Base-by-base conservation (phyloP, 2,329 filamentous ascomycete genomes). In the Xylariales sp. region DNA sequence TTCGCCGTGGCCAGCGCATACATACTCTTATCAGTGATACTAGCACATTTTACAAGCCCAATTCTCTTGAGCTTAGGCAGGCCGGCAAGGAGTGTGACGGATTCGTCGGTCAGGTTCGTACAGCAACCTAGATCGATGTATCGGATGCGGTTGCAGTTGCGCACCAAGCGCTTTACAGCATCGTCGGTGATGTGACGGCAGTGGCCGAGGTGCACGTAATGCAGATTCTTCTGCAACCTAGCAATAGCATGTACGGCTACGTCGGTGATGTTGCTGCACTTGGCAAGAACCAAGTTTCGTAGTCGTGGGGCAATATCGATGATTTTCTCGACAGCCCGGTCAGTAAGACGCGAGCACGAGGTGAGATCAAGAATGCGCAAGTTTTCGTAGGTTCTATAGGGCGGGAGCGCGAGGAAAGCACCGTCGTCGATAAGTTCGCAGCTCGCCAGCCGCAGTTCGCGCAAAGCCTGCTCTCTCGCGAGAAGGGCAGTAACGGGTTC, bases 61-160 rank as follows among this genome's bases (percentile, higher is more conserved):
- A 99, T 97, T 45, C 96, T 87, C 83, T 97, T 94, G 61, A 99
- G 84, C 80, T 99, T 99, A 3, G 96, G 96, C 5, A 99, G 86
- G 14, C 89, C 89, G 5, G 96, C 94, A 45, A 99, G 84, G 71
- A 93, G 91, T 69, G 87, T 91, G 16, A 99, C 91, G 28, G 94
- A 97, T 10, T 87, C 85, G 74, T 99, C 96, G 0, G 96, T 98
- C 68, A 99, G 83, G 73, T 93, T 90, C 14, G 87, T 88, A 80
- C 96, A 99, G 82, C 96, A 98, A n/a, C 96, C 96, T 50, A 99
- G 83, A 78, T 99, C 96, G 71, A 99, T 99, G 78, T 99, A 99
- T 63, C 96, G 89, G 72, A 99, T 98, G 30, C 96, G 89, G 76
- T 95, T 98, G 84, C 96, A 99, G 61, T 85, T 85, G 72, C 91